Conservation (phyloP, 2,329 filamentous ascomycete genomes). For the Chaetomiaceae sp. region DNA sequence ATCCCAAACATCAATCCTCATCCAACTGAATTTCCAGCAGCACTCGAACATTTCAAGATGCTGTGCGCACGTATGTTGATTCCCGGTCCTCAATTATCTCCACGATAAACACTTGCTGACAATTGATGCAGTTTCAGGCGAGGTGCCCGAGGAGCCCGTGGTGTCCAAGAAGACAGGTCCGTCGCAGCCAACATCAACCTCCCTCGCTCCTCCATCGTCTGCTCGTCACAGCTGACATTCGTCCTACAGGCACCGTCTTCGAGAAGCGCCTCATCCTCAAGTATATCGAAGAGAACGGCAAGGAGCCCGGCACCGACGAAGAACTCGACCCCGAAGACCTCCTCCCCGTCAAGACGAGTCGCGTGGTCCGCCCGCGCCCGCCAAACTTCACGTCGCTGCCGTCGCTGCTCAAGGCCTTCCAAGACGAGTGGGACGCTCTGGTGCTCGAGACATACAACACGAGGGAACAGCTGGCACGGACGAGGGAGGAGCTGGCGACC, state of each 20-base stretch:
- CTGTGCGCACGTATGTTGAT: constrained; percentile 29
- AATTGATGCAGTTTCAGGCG: constrained; percentile 72
- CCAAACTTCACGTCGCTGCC: constrained; percentile 95
- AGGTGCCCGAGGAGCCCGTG: constrained; percentile 90
- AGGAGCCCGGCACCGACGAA: constrained; percentile 85
- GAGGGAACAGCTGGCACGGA: constrained; percentile 82
- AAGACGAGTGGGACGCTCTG: constrained; percentile 96
- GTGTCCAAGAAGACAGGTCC: constrained; percentile 90
- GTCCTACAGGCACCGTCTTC: constrained; percentile 69
- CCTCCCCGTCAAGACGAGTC: constrained; percentile 76
- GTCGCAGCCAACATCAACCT: constrained; percentile 29
- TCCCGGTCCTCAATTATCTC: not conserved
- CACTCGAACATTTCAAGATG: constrained; percentile 22
- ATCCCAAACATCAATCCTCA: constrained; percentile 6
- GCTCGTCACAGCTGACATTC: constrained; percentile 5
- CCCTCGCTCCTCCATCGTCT: not conserved
- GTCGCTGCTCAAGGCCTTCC: constrained; percentile 86
- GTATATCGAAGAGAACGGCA: constrained; percentile 88
- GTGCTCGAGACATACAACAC: constrained; percentile 89
- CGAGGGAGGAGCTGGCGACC: constrained; percentile 86
- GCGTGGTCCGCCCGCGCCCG: constrained; percentile 81
- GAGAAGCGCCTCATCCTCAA: constrained; percentile 94
- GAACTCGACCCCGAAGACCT: constrained; percentile 80
- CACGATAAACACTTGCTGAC: constrained; percentile 7
- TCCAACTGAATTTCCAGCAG: not conserved